phyloP scores from a whole-genome alignment of 2,329 filamentous ascomycete genomes.

The Fusarium hostae region DNA sequence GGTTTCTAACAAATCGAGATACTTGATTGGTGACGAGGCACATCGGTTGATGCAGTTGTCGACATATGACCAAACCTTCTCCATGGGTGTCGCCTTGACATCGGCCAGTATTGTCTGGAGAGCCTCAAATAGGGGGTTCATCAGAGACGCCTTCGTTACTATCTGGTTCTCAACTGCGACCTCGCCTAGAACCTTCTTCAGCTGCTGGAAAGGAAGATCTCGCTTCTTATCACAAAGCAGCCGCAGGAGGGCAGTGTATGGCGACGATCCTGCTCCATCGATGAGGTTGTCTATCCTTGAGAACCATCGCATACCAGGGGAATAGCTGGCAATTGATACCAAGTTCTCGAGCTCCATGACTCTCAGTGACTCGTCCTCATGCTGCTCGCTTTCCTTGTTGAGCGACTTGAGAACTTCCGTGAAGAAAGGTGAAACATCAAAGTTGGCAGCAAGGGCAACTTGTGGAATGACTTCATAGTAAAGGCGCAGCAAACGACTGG shows the following conservation, averaged over 20 bases:
- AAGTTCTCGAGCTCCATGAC: slow-evolving; percentile 84
- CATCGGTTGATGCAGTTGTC: slow-evolving; percentile 86
- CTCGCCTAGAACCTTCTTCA: slow-evolving; percentile 66
- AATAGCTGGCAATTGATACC: slow-evolving; percentile 81
- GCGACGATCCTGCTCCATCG: slow-evolving; percentile 60
- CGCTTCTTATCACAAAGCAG: slow-evolving; percentile 48
- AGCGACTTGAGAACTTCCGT: slow-evolving; percentile 73
- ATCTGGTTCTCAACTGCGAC: slow-evolving; percentile 74
- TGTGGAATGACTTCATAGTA: slow-evolving; percentile 88
- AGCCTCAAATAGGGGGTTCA: slow-evolving; percentile 59
- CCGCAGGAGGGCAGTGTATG: slow-evolving; percentile 76
- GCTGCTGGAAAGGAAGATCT: slow-evolving; percentile 53
- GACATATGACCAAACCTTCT: slow-evolving; percentile 73
- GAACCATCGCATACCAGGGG: slow-evolving; percentile 91
- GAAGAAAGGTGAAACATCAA: slow-evolving; percentile 85
- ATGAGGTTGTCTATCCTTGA: slow-evolving; percentile 73
- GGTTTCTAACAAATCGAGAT: slow-evolving; percentile 76
- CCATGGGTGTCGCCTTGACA: slow-evolving; percentile 44
- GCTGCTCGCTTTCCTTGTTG: slow-evolving; percentile 63
- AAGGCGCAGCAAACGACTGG: slow-evolving; percentile 81
- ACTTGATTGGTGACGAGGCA: slow-evolving; percentile 81
- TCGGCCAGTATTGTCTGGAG: slow-evolving; percentile 41
- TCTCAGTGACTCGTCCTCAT: slow-evolving; percentile 63
- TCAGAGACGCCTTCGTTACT: slow-evolving; percentile 62
- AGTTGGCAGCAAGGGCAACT: slow-evolving; percentile 82